A percentile compares a stretch with the other conserved stretches of the same genome.
Conservation (phyloP, 2,329 filamentous ascomycete species). For the Rutstroemia sp. region DNA sequence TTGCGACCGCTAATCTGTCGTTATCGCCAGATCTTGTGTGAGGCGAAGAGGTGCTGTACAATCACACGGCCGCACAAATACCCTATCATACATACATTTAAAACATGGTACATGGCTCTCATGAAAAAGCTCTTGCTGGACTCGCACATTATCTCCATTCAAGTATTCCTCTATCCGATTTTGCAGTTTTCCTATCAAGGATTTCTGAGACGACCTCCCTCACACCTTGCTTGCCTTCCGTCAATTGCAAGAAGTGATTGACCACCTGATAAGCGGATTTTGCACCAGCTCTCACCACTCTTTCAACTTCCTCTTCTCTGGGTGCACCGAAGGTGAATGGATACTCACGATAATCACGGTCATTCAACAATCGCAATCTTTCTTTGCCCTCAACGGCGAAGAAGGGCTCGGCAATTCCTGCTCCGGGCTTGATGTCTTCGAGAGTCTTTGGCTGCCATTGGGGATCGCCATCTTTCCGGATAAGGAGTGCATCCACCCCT, state of each 20-base stretch:
- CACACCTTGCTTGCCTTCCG: constrained; percentile 61
- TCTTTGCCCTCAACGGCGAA: constrained; percentile 46
- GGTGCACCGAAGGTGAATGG: constrained; percentile 66
- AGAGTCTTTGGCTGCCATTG: constrained; percentile 70
- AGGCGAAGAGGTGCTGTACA: constrained; percentile 6
- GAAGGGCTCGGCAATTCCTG: constrained; percentile 57
- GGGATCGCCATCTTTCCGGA: constrained; percentile 50
- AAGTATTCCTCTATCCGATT: constrained; percentile 25
- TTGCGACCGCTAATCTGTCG: constrained; percentile 18
- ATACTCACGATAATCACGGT: constrained; percentile 61
- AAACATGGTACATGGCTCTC: constrained; percentile 6
- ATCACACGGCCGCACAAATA: constrained; percentile 17
- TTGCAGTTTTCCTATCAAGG: constrained; percentile 38
- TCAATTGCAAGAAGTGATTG: constrained; percentile 51
- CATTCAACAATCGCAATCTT: constrained; percentile 53
- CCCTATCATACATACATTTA: constrained; percentile 11
- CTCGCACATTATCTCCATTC: constrained; percentile 17
- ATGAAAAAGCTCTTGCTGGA: constrained; percentile 3
- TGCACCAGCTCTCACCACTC: constrained; percentile 34
- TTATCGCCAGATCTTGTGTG: constrained; percentile 4
- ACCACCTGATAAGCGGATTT: constrained; percentile 51
- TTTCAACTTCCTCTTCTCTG: constrained; percentile 53
- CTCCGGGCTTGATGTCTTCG: constrained; percentile 50
- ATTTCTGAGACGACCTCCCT: constrained; percentile 62
- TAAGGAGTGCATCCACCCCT: constrained; percentile 76